Evolutionary conservation across 805 yeast species (phyloP), one percentile per base, ranked within the genome.

Genomic region (Cyberlindnera euphorbiae): DNA sequence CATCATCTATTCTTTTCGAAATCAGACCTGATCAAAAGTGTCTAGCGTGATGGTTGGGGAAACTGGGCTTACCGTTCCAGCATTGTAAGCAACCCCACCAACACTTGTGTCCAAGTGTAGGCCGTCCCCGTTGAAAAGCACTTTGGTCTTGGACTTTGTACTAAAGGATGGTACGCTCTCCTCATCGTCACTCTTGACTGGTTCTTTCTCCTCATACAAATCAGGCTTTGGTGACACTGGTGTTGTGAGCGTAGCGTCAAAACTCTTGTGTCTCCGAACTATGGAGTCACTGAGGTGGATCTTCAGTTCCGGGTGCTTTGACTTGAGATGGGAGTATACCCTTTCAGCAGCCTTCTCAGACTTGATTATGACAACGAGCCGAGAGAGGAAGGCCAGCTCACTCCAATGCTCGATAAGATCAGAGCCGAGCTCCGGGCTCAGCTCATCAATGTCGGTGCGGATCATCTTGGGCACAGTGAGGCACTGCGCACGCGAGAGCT

Each of bases 321-420:
- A 26, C 25, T 41, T 41, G 29, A 66, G 32, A 21, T 32, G 41
- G 2, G 45, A 30, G 39, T 37, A 55, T 4, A 62, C 48, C 7
- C 44, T 22, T 4, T 15, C 5, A 0, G 69, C 55, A 3, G 50
- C 37, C 5, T 28, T 35, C 28, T 56, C 60, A 26, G 53, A 47
- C 26, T 49, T 50, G n/a, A 64, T 41, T 4, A 62, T 59, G 12
- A 65, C 59, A 47, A 58, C 71, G 44, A 56, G 58, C 46, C 79
- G 71, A 52, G 60, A 65, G 38, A 56, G 59, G 51, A 50, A 75
- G 21, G 52, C 57, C 44, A 56, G 59, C 44, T 59, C 73, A 15
- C 67, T 69, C 51, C 58, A 65, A 30, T 61, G 59, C 25, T 52
- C 44, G 13, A 53, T 36, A 5, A 43, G 18, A 4, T 32, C 17